A percentile compares a stretch with the other conserved stretches of the same genome.
Conservation (phyloP, 306 rosid species). For the Prunus mongolica region DNA sequence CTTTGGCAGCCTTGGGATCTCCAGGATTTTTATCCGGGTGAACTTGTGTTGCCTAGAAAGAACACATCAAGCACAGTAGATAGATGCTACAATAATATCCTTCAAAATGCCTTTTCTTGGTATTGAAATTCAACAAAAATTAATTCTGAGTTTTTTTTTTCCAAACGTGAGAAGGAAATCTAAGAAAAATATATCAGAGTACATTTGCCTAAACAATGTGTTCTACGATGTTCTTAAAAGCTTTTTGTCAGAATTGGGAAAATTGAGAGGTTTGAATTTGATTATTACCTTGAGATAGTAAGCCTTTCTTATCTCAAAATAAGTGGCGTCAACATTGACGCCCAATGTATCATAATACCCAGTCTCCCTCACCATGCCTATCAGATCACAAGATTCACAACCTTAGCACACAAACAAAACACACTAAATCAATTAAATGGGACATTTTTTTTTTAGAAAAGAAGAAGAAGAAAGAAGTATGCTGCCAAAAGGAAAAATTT, state of each 20-base stretch:
- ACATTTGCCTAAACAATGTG: not conserved
- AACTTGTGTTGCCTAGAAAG: conserved; percentile 68
- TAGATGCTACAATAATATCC: not conserved
- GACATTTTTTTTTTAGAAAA: too few relatives aligned
- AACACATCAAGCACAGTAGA: not conserved
- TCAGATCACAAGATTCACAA: conserved; percentile 21
- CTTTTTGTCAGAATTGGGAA: too few relatives aligned
- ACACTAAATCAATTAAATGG: not conserved
- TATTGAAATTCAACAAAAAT: too few relatives aligned
- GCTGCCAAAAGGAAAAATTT: too few relatives aligned
- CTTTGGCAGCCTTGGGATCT: conserved; percentile 75
- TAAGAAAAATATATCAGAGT: not conserved
- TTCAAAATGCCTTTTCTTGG: not conserved
- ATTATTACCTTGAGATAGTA: conserved; percentile 71
- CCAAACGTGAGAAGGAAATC: not conserved
- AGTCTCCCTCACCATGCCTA: conserved; percentile 69
- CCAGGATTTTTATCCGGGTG: conserved; percentile 94
- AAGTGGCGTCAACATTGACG: conserved; percentile 57
- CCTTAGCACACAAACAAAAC: not conserved
- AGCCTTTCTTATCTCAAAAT: conserved; percentile 74
- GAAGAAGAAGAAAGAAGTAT: not conserved
- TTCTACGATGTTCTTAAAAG: too few relatives aligned
- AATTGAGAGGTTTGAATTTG: not conserved
- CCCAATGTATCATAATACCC: conserved; percentile 66
- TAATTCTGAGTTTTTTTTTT: too few relatives aligned